Evolutionary conservation across 2,329 filamentous ascomycete genomes (phyloP).

Genomic region (Colletotrichum sp.): DNA sequence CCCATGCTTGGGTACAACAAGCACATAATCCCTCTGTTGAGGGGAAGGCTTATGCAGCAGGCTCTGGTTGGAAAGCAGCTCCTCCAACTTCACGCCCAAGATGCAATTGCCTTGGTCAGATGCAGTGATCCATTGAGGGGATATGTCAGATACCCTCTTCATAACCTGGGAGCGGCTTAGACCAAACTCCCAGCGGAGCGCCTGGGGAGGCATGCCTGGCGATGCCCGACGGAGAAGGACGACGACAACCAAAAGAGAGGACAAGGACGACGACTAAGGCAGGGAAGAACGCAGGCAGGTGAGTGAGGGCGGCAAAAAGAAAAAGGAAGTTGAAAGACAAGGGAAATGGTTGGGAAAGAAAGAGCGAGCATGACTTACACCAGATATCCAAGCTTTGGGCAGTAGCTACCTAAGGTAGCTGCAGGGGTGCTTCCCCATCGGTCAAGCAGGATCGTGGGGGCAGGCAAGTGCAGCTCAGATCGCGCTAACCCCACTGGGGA

Average conservation of each 20-base stretch:
- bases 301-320: neutral
- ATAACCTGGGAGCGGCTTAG: neutral
- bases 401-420: neutral
- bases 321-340: neutral
- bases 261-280: neutral
- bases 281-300: neutral
- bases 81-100: neutral
- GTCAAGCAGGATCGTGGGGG: neutral
- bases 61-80: neutral
- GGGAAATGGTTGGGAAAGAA: neutral
- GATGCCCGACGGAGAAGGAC: neutral
- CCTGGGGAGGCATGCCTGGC: neutral
- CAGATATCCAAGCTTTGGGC: neutral
- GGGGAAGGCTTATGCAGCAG: neutral
- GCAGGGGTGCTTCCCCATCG: neutral
- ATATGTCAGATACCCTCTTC: neutral
- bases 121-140: neutral
- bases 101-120: neutral
- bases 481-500: neutral
- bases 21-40: neutral
- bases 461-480: conserved; percentile 1
- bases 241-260: neutral
- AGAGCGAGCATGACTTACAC: neutral
- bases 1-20: neutral
- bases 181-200: neutral